A percentile compares a stretch with the other conserved stretches of the same genome.
Evolutionary conservation across 2,329 filamentous ascomycete genomes (phyloP).

Genomic region (Pochonia chlamydosporia): DNA sequence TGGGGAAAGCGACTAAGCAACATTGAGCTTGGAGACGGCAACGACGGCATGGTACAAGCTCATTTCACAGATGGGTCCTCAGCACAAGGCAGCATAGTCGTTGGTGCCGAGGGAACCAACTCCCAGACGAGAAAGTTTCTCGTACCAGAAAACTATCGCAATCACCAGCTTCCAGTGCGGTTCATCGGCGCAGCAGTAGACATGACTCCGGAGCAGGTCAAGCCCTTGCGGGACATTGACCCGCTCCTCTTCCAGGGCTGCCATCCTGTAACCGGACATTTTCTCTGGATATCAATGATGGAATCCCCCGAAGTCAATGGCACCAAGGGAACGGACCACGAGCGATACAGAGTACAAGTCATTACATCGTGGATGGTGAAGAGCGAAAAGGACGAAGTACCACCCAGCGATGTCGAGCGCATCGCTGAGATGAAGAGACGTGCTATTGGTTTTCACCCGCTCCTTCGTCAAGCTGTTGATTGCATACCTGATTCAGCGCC

Average conservation of each 20-base stretch:
- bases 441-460: conserved; percentile 25
- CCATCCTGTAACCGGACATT: conserved; percentile 43
- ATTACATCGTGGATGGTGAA: conserved; percentile 40
- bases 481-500: conserved; percentile 35
- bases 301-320: conserved; percentile 32
- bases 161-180: conserved; percentile 29
- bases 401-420: conserved; percentile 22
- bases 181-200: conserved; percentile 31
- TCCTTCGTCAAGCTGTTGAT: conserved; percentile 35
- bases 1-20: conserved; percentile 25
- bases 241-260: conserved; percentile 49
- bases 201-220: conserved; percentile 30
- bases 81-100: conserved; percentile 26
- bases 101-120: conserved; percentile 35
- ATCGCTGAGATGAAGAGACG: conserved; percentile 34
- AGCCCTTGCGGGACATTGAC: conserved; percentile 39
- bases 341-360: conserved; percentile 37
- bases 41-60: conserved; percentile 19
- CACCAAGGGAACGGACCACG: conserved; percentile 21
- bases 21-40: conserved; percentile 16
- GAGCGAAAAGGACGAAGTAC: conserved; percentile 27
- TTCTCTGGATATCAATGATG: conserved; percentile 43
- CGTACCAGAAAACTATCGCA: conserved; percentile 22
- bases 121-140: conserved; percentile 30
- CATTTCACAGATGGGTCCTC: conserved; percentile 26